A percentile compares a stretch with the other conserved stretches of the same genome.
Conservation (phyloP, 306 rosid genomes). For the Dryas alaskensis region DNA sequence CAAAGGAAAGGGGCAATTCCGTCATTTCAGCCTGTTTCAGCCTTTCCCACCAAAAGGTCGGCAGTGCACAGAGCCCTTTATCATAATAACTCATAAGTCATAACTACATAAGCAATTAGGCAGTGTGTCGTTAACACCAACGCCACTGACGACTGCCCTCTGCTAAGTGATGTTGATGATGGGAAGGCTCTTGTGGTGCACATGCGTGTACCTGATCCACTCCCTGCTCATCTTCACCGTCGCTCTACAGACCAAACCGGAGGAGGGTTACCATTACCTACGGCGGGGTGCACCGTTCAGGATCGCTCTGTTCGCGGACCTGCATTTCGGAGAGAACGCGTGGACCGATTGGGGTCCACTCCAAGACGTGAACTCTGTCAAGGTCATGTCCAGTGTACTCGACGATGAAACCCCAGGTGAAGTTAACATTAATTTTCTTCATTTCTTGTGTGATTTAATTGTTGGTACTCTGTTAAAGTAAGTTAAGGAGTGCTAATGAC, state of each 20-base stretch:
- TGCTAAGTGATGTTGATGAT: neutral
- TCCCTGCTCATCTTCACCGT: constrained; percentile 22
- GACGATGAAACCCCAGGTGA: constrained; percentile 58
- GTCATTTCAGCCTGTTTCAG: no score
- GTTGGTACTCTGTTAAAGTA: neutral
- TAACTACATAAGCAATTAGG: no score
- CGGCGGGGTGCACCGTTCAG: constrained; percentile 42
- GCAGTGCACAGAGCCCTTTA: no score
- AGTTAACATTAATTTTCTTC: neutral
- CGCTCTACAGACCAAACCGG: constrained; percentile 14
- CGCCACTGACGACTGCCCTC: neutral
- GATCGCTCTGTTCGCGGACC: constrained; percentile 65
- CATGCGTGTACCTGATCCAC: constrained; percentile 1
- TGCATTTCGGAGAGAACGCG: constrained; percentile 74
- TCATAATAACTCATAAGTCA: neutral
- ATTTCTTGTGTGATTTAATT: neutral
- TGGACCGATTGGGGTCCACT: constrained; percentile 70
- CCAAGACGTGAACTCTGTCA: constrained; percentile 59
- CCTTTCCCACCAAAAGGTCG: no score
- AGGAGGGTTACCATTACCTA: constrained; percentile 24
- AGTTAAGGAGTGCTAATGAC: neutral
- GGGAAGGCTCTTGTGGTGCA: constrained; percentile 7
- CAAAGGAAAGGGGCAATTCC: no score
- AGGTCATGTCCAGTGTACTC: constrained; percentile 54
- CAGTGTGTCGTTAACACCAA: constrained; percentile 2